phyloP scores from a whole-genome alignment of 176 grass and related monocot species.

The Oryza punctata region DNA sequence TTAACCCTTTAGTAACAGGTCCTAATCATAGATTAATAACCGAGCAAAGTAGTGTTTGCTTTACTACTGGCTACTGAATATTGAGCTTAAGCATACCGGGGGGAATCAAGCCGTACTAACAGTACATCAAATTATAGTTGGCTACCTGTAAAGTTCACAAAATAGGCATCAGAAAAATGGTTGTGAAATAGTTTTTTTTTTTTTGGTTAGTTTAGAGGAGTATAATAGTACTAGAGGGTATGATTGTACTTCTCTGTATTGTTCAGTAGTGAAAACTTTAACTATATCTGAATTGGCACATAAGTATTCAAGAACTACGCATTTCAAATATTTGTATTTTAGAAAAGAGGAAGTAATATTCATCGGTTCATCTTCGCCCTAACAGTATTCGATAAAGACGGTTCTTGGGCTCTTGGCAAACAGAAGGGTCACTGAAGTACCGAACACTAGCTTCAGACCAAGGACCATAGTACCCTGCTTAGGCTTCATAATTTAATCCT shows the following conservation, averaged over 20 bases:
- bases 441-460: constrained; percentile 16
- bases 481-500: background rate
- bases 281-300: background rate
- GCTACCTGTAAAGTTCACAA: background rate
- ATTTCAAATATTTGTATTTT: too few species aligned
- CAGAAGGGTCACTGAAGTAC: constrained; percentile 29
- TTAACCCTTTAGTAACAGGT: too few species aligned
- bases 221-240: background rate
- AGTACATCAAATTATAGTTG: background rate
- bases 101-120: background rate
- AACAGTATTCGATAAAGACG: constrained; percentile 2
- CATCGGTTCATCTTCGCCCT: background rate
- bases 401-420: background rate
- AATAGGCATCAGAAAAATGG: background rate
- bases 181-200: background rate
- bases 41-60: background rate
- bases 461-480: background rate
- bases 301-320: background rate
- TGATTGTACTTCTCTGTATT: background rate
- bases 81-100: background rate
- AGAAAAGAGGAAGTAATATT: background rate
- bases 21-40: background rate
- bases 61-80: background rate
- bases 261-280: background rate
- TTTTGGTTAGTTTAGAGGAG: background rate